phyloP scores from a whole-genome alignment of 2,329 filamentous ascomycete genomes.

The Lachnellula hyalina region DNA sequence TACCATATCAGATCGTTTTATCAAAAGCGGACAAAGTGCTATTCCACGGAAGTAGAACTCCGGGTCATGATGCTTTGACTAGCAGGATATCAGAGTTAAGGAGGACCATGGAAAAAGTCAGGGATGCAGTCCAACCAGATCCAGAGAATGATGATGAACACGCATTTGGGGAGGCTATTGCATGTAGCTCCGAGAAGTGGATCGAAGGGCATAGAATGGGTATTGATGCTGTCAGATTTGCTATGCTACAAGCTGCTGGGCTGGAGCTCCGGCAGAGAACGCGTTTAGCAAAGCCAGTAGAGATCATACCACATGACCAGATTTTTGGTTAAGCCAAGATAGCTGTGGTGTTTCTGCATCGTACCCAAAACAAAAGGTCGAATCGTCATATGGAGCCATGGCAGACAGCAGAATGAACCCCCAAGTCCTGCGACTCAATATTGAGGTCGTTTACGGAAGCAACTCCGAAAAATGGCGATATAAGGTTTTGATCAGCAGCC shows the following conservation, averaged over 20 bases:
- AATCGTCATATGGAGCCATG: not conserved
- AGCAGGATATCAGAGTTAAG: constrained; percentile 34
- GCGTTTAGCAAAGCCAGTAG: constrained; percentile 30
- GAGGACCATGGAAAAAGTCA: constrained; percentile 35
- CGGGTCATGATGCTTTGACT: constrained; percentile 30
- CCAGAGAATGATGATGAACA: constrained; percentile 32
- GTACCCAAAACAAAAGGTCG: not conserved
- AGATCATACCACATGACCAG: constrained; percentile 29
- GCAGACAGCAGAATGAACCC: no score
- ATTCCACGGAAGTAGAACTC: constrained; percentile 28
- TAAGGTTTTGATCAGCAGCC: no score
- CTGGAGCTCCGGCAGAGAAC: constrained; percentile 41
- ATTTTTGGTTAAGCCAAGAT: constrained; percentile 9
- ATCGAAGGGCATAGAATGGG: constrained; percentile 47
- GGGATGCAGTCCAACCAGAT: constrained; percentile 38
- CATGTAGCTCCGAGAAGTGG: constrained; percentile 48
- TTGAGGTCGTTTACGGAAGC: no score
- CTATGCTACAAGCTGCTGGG: constrained; percentile 57
- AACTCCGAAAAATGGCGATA: no score
- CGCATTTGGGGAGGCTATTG: constrained; percentile 54
- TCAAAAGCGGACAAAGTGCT: constrained; percentile 59
- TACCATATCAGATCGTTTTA: constrained; percentile 61
- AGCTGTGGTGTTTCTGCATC: not conserved
- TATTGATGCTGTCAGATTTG: constrained; percentile 57
- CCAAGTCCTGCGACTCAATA: no score